Evolutionary conservation across 192 early-diverging fungal genomes (phyloP).

Genomic region (Dimargaris xerosporica): DNA sequence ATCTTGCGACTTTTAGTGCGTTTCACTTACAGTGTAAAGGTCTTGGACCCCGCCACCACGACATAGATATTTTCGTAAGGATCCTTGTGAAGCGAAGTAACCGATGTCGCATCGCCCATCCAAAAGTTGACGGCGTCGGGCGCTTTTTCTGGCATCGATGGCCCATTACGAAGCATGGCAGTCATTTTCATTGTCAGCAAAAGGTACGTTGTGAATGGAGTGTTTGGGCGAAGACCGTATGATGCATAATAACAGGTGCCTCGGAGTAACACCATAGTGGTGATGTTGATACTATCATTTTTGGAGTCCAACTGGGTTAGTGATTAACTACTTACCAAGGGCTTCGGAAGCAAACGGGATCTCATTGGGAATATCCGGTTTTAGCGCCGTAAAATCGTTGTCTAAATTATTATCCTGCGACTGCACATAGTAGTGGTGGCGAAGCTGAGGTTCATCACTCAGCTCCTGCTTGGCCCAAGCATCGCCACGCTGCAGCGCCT

Average conservation of each 20-base stretch:
- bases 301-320: too few relatives aligned
- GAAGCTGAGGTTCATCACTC: neutral
- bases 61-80: conserved; percentile 38
- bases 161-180: neutral
- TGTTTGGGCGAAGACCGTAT: too few relatives aligned
- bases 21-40: conserved; percentile 23
- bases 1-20: neutral
- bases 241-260: too few relatives aligned
- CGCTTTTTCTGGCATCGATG: conserved; percentile 3
- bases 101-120: conserved; percentile 21
- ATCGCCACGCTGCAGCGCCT: neutral
- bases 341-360: conserved; percentile 23
- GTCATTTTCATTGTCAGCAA: neutral
- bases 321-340: conserved; percentile 9
- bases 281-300: too few relatives aligned
- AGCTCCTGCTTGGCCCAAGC: neutral
- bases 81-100: conserved; percentile 35
- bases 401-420: conserved; percentile 28
- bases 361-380: conserved; percentile 20
- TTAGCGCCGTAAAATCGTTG: conserved; percentile 15
- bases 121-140: conserved; percentile 40
- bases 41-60: conserved; percentile 29
- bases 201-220: too few relatives aligned
- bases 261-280: too few relatives aligned
- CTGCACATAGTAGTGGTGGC: conserved; percentile 22